Evolutionary conservation across 805 yeast species (phyloP), one percentile per base, ranked within the genome.

Genomic region (Candida andamanensis): DNA sequence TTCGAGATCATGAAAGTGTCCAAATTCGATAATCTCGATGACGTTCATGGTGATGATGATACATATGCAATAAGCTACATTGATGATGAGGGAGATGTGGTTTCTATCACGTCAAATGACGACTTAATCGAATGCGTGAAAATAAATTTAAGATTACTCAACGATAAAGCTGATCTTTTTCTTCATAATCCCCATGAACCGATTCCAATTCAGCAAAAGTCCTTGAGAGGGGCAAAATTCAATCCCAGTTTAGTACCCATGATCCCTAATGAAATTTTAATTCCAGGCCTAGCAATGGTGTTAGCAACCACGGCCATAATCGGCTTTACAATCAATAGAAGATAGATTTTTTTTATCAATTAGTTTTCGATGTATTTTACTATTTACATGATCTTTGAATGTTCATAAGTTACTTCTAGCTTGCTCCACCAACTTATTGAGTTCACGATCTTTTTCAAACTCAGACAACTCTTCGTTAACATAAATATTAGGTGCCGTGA

Each of bases 81-180:
- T 18, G 95, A 86, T 47, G 95, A 85, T 47, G 95, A 86, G 47
- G 82, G 84, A 10, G 95, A 86, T 50, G 60, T 80, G 10, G 84
- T 86, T 15, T 78, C 85, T 1, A 74, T 86, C 23, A 81, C 92
- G 0, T 71, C 82, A 3, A 82, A 80, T 46, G 72, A 70, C 45
- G 95, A 86, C 49, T 67, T 86, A 36, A 48, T 63, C 14, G 95
- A 85, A 42, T 85, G 95, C 50, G 76, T 81, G n/a, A 54, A 57
- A 30, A 68, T 80, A 25, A 67, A 80, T 42, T 62, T 60, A 32
- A 62, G 56, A 32, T 49, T 72, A 19, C 61, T 67, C 6, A 53
- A 60, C 26, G 79, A 74, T 24, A 81, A 82, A 52, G 83, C 85
- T 6, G 94, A 85, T 45, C 56, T 86, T 24, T 75, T 68, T 43